Evolutionary conservation across 2,329 filamentous ascomycete species (phyloP).

Genomic region (Piedraia hortae): DNA sequence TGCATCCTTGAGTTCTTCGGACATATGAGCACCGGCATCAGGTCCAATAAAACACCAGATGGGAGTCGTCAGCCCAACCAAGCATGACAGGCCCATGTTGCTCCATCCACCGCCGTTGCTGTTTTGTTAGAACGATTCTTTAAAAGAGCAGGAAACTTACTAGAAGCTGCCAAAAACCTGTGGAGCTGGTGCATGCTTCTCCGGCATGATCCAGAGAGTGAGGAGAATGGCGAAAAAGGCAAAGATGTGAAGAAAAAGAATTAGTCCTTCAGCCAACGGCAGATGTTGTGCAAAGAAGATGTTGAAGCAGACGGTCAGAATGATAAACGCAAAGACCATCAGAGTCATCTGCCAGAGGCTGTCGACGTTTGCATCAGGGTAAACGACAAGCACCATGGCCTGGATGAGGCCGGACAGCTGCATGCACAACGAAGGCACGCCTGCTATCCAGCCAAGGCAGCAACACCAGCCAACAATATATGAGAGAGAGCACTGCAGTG

Average conservation of each 20-base stretch:
- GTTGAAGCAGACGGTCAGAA: conserved; percentile 12
- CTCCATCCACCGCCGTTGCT: conserved; percentile 17
- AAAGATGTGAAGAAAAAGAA: conserved; percentile 16
- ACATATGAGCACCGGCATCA: conserved; percentile 15
- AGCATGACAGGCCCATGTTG: conserved; percentile 15
- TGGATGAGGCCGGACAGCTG: conserved; percentile 10
- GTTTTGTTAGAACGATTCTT: background rate
- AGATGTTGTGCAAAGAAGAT: conserved; percentile 12
- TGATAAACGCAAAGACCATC: conserved; percentile 9
- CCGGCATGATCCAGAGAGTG: conserved; percentile 11
- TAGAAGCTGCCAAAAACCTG: conserved; percentile 13
- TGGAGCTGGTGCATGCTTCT: conserved; percentile 6
- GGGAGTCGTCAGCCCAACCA: conserved; percentile 17
- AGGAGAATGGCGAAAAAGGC: conserved; percentile 20
- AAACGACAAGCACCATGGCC: conserved; percentile 9
- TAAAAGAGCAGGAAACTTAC: conserved; percentile 2
- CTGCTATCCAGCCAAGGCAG: conserved; percentile 12
- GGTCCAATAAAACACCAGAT: conserved; percentile 13
- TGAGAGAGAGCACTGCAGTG: conserved; percentile 17
- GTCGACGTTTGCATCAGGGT: conserved; percentile 6
- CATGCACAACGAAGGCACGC: conserved; percentile 9
- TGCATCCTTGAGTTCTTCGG: conserved; percentile 14
- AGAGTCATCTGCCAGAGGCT: conserved; percentile 10
- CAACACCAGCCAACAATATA: conserved; percentile 19
- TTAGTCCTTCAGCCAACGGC: conserved; percentile 12